Evolutionary conservation across 163 green algal species (phyloP).

Genomic region (Chloromonas sp.): DNA sequence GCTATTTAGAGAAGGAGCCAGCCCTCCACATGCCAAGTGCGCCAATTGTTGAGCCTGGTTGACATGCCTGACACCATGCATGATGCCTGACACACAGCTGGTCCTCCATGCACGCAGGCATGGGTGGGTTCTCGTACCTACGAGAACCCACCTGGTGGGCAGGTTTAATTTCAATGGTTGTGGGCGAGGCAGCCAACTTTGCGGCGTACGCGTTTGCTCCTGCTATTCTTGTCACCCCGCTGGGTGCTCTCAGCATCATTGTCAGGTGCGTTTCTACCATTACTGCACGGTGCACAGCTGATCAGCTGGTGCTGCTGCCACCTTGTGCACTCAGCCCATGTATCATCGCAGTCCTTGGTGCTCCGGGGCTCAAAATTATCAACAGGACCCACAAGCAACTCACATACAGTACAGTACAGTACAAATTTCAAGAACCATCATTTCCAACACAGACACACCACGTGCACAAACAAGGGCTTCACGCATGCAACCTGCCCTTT

Average conservation of each 20-base stretch:
- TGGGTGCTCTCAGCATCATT: slow-evolving; percentile 88
- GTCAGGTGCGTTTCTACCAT: slow-evolving; percentile 56
- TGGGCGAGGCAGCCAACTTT: slow-evolving; percentile 93
- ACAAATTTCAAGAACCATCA: too few species aligned
- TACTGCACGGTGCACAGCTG: neutral
- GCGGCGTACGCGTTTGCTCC: slow-evolving; percentile 95
- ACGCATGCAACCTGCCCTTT: too few species aligned
- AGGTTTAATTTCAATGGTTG: slow-evolving; percentile 83
- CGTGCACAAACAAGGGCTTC: too few species aligned
- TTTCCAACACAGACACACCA: too few species aligned
- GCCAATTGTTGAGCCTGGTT: too few species aligned
- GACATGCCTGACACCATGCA: too few species aligned
- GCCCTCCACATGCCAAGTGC: too few species aligned
- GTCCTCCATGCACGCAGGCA: slow-evolving; percentile 42
- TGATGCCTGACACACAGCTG: too few species aligned
- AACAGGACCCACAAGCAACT: too few species aligned
- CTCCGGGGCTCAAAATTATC: too few species aligned
- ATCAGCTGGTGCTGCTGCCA: neutral
- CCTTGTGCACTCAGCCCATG: neutral
- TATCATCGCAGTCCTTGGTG: neutral
- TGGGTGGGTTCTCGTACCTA: slow-evolving; percentile 90
- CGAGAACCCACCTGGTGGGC: slow-evolving; percentile 93
- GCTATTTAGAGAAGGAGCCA: too few species aligned
- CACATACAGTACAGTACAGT: too few species aligned
- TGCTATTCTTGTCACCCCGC: slow-evolving; percentile 89